Base-by-base conservation (phyloP, 2,329 filamentous ascomycete species). In the Arthrobotrys musiformis region DNA sequence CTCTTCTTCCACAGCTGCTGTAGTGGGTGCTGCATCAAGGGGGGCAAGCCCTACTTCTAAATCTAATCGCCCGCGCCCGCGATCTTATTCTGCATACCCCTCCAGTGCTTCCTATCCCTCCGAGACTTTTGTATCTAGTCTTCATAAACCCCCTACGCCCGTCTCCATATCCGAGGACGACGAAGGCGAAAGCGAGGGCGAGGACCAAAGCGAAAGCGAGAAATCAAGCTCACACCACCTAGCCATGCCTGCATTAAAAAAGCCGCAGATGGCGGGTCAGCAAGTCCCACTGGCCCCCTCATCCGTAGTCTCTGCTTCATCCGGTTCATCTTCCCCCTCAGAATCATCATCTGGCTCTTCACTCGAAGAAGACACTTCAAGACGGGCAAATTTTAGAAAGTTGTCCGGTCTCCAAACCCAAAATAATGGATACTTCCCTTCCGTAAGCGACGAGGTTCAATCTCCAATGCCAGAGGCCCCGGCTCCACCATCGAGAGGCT, bases 381-480 rank as follows among this genome's bases (percentile, higher is more conserved):
- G 72, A 66, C 13, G 64, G 54, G 56, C 72, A 70, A 70, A 60
- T 37, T 76, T 58, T 70, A 70, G 72, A 76, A 76, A 76, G 35
- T 58, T 76, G n/a, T 64, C 72, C 58, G 48, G 40, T 44, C 56
- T 76, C 28, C 72, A 76, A 50, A 76, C 72, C 9, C 72, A 76
- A 46, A 76, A 70, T 22, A 76, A 76, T 70, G 72, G 64, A 28
- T 76, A 76, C 58, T 76, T 76, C 42, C 64, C 72, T 50, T 76
- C 72, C 33, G 72, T 76, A 46, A 76, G 58, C 64, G 72, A 76
- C 64, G 72, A 76, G 40, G 72, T 66, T 24, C 72, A 76, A 52
- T 76, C 72, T 35, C 72, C 72, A 2, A 76, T 76, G 72, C 72
- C 72, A 28, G 72, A 76, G 61, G 72, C 72, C 24, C 72, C 72